Evolutionary conservation across 768 basidiomycete species (phyloP), one percentile per base, ranked within the genome.

Genomic region (Butyriboletus loyo): DNA sequence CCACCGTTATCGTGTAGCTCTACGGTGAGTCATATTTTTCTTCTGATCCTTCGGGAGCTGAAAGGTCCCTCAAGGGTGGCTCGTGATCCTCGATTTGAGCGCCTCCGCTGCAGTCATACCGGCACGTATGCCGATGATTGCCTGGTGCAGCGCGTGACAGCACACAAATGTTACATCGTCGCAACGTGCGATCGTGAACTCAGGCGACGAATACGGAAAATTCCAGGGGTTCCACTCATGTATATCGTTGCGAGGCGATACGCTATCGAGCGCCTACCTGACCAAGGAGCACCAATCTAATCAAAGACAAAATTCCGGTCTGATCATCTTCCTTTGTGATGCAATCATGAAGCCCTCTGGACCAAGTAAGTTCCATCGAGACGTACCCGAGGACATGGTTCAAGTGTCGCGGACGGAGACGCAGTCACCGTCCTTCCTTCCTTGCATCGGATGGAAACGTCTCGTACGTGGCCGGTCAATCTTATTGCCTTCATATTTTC

Each of bases 111-210:
- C 71, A 85, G 89, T 34, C 97, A 99, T 70, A 77, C 83, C 5
- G 97, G 97, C 21, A 97, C 94, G n/a, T 99, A 99, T 65, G 97
- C 97, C 19, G 97, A 99, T 68, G 97, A 99, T 76, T 99, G 97
- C 68, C 81, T 99, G 21, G 90, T 99, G 17, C 92, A 98, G 66
- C 87, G 97, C 30, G 93, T 98, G 10, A 92, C 90, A 3, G 83
- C 94, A 8, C 92, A 95, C 74, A 90, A 92, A 67, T 98, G 95
- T 71, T 98, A 91, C 71, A 86, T 99, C 58, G 95, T 99, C 38
- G 97, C 97, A 5, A 98, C 97, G 22, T 98, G 96, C 65, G 97
- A 99, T 79, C 79, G 95, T 53, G 95, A 98, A 65, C 81, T 99
- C 28, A 83, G 97, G 28, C 77, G 93, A 42, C 81, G 97, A 49